Percentiles rank a stretch among this genome's conserved stretches.
Conservation (phyloP, 257 asterid species). For the Salvia rosmarinus region DNA sequence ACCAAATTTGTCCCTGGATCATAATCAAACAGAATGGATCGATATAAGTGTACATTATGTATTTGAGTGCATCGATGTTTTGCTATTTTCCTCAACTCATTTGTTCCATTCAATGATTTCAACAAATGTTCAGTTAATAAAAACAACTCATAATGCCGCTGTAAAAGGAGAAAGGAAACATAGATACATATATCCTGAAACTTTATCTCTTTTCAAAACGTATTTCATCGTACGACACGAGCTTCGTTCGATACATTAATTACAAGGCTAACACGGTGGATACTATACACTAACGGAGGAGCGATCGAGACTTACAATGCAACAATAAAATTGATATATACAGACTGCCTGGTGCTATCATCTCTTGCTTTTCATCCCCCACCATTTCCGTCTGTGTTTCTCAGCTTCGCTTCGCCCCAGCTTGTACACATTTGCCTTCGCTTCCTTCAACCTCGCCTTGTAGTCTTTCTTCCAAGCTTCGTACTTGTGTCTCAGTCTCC, state of each 20-base stretch:
- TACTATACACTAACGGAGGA: slow-evolving; percentile 39
- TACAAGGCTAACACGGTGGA: slow-evolving; percentile 29
- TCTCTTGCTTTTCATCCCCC: slow-evolving; percentile 60
- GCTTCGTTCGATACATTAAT: slow-evolving; percentile 23
- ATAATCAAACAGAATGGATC: slow-evolving; percentile 20
- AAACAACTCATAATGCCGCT: neutral
- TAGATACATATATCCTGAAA: neutral
- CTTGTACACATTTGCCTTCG: slow-evolving; percentile 56
- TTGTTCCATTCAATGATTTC: slow-evolving; percentile 4
- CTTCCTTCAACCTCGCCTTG: slow-evolving; percentile 66
- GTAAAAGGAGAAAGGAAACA: neutral
- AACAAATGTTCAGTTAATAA: neutral
- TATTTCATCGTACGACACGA: neutral
- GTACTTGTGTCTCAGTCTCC: slow-evolving; percentile 63
- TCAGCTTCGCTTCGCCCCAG: slow-evolving; percentile 57
- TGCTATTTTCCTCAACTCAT: slow-evolving; percentile 10
- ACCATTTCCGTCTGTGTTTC: slow-evolving; percentile 66
- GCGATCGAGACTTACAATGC: slow-evolving; percentile 24
- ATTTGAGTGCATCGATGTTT: neutral
- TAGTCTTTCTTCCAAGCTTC: slow-evolving; percentile 79
- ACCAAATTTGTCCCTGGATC: slow-evolving; percentile 75
- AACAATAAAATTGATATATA: slow-evolving; percentile 40
- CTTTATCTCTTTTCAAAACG: neutral
- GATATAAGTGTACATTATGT: slow-evolving; percentile 28
- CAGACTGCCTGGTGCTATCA: neutral